Evolutionary conservation across 2,329 filamentous ascomycete species (phyloP), one percentile per base, ranked within the genome.

Genomic region (Aureobasidium zeae): DNA sequence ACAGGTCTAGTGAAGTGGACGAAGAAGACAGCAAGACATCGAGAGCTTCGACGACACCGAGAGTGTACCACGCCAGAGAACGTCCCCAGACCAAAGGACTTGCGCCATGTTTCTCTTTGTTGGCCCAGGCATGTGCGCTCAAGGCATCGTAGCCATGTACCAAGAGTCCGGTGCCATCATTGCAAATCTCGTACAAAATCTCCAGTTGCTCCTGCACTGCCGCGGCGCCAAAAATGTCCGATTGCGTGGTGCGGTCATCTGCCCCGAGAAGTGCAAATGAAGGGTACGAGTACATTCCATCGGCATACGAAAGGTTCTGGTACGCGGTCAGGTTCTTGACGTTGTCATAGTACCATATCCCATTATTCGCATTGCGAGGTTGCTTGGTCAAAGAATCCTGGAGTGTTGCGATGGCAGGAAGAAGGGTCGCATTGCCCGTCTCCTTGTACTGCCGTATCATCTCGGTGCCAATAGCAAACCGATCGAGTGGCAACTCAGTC

Each of bases 1-100:
- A 19, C n/a, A 31, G 10, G 5, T 7, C 17, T 9, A 8, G 22
- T 7, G 1, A 13, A 2, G n/a, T 13, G 10, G 29, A n/a, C 8
- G n/a, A 3, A 4, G 13, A 15, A 7, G 19, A 22, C 11, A 16
- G 26, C n/a, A 39, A 5, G 4, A 16, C 11, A 4, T 30, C 36
- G 5, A 39, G n/a, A 3, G 26, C 36, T 22, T 39, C 26, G 19
- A 39, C 12, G 5, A 39, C 19, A 12, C 36, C 36, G 9, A 39
- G 36, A 2, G 36, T 39, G n/a, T 39, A 39, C 36, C 36, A 39
- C 5, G 36, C 36, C 17, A 30, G 16, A 3, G 36, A 39, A 4
- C 36, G 26, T 11, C 36, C 36, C 36, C 36, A 39, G 8, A 39
- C 36, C 10, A 28, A 30, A 11, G 36, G 36, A 24, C 36, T 39